Base-by-base conservation (phyloP, 1,139 yeast genomes). In the Candida sp. region DNA sequence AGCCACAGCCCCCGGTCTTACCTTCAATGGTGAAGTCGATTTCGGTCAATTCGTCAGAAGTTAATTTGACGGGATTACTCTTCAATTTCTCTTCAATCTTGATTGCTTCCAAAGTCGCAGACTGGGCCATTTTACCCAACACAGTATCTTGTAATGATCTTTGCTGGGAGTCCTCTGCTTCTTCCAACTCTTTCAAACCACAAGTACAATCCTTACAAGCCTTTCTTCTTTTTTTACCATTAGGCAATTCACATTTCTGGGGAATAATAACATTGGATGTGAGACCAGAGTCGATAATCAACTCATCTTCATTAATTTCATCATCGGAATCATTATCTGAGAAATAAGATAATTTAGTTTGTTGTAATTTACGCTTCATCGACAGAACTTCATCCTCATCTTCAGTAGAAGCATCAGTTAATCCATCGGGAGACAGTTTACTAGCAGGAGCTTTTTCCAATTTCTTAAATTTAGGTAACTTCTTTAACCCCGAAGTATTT, bases 121-220 rank as follows among this genome's bases (percentile, higher is more conserved):
- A 72, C 52, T 64, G 71, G 1, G 78, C 84, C 73, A 79, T 66
- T 38, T 65, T 63, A 25, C 77, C 71, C 49, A 79, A 59, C 33
- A 79, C 54, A 1, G 72, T 53, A 47, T 67, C 68, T 55, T 78
- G 84, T 35, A 76, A 54, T 23, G 64, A 52, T 54, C 76, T 70
- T 54, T 79, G 83, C 55, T 66, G 73, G 54, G 57, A 53, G 49
- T 77, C 79, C 52, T 77, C 83, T 39, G 57, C 59, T 48, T 81
- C 90, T 63, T 85, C 90, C 45, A 77, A 66, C 62, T 93, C 99
- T 54, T 85, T 89, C 51, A 93, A 75, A 5, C 99, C 99, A 72
- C 99, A 95, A 0, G 98, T 86, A 64, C 99, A 95, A 65, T 93
- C 97, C 66, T 90, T 93, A 71, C 99, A 95, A 0, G 99, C 95